These are phyloP conservation scores for Solanum chiquidenum DNA, from an alignment of 257 asterid species.

Conservation along the genomic window DNA sequence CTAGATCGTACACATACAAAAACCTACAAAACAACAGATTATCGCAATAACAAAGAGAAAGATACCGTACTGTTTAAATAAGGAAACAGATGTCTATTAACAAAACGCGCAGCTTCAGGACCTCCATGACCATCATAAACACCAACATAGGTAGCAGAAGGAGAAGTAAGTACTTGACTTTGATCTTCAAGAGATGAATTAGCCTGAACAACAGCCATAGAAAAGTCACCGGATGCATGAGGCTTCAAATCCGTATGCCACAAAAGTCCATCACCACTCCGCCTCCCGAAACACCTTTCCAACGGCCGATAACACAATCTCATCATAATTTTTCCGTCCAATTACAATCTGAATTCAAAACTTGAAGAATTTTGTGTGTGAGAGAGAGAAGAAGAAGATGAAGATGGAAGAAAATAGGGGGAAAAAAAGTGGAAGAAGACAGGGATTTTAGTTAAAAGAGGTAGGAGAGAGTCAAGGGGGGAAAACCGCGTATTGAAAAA, in stretches of 20 bases:
- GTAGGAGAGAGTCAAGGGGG: background rate
- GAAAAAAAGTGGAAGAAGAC: background rate
- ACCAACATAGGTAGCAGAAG: constrained; percentile 16
- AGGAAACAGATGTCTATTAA: constrained; percentile 13
- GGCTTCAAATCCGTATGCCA: constrained; percentile 12
- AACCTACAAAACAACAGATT: background rate
- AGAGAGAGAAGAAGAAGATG: background rate
- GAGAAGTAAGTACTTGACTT: constrained; percentile 11
- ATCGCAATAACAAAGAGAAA: background rate
- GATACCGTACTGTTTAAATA: constrained; percentile 6
- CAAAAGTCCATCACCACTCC: constrained; percentile 5
- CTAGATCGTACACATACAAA: background rate
- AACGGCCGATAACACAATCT: constrained; percentile 6
- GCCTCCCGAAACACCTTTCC: constrained; percentile 5
- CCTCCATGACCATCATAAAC: constrained; percentile 22
- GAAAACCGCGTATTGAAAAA: background rate
- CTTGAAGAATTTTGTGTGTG: background rate
- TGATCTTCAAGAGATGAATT: constrained; percentile 19
- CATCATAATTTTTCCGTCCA: background rate
- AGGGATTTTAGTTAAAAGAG: background rate
- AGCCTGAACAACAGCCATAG: constrained; percentile 24
- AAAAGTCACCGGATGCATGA: constrained; percentile 16
- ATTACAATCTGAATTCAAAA: background rate
- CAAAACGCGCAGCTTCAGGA: constrained; percentile 11
- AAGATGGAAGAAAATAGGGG: background rate